phyloP scores from a whole-genome alignment of 2,329 filamentous ascomycete species.

The Shiraia bambusicola region DNA sequence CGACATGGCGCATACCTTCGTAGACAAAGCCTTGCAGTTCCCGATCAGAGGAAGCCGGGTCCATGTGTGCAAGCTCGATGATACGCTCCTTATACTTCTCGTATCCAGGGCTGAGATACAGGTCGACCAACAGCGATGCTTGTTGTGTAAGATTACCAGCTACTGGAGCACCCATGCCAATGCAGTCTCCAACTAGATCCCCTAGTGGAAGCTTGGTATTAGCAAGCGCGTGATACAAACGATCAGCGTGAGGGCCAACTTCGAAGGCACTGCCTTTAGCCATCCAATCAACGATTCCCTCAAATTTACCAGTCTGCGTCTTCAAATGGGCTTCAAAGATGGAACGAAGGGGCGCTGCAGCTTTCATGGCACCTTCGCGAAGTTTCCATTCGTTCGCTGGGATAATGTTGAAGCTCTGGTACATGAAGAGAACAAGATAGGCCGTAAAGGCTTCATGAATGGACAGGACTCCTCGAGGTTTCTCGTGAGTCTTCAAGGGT shows the following conservation, averaged over 20 bases:
- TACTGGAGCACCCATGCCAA: conserved; percentile 53
- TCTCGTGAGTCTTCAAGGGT: conserved; percentile 64
- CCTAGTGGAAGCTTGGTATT: conserved; percentile 50
- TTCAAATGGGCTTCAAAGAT: conserved; percentile 66
- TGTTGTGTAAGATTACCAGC: conserved; percentile 57
- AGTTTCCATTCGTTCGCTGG: conserved; percentile 53
- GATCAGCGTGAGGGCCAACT: conserved; percentile 54
- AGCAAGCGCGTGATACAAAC: conserved; percentile 54
- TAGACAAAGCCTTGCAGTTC: conserved; percentile 57
- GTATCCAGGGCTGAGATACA: conserved; percentile 54
- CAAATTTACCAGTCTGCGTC: conserved; percentile 58
- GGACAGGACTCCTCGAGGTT: conserved; percentile 58
- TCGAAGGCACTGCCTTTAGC: conserved; percentile 56
- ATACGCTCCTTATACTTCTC: conserved; percentile 55
- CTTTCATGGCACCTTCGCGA: conserved; percentile 48
- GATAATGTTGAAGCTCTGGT: conserved; percentile 57
- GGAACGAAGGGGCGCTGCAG: conserved; percentile 65
- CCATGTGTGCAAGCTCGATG: conserved; percentile 51
- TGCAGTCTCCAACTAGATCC: conserved; percentile 54
- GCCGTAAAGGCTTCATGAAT: conserved; percentile 53
- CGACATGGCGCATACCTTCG: conserved; percentile 58
- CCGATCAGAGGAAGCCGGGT: conserved; percentile 56
- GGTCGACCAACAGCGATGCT: conserved; percentile 55
- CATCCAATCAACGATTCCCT: conserved; percentile 54
- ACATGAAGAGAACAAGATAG: conserved; percentile 65